Evolutionary conservation across 2,329 filamentous ascomycete species (phyloP), one percentile per base, ranked within the genome.

Genomic region (Diaporthe aspalathi): DNA sequence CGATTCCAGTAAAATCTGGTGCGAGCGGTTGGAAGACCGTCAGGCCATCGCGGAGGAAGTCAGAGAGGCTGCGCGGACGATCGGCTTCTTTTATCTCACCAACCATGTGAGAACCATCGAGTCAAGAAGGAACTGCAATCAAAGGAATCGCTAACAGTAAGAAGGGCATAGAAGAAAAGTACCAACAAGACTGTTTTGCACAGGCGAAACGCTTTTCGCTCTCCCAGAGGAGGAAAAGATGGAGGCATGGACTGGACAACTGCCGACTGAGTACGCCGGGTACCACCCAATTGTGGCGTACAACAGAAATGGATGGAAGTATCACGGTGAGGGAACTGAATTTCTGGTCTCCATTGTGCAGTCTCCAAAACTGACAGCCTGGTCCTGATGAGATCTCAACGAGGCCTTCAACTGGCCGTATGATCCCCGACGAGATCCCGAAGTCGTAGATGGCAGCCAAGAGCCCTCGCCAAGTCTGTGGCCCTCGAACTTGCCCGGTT

Each of bases 61-160:
- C 20, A 79, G 82, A 9, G 78, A 81, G 73, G 84, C 81, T 52
- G 82, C 76, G 27, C 79, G 75, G 71, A 78, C 80, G 22, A 81
- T 83, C 50, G 83, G 84, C 5, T 86, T 85, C 75, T 85, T 87
- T 76, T 84, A 85, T 40, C 77, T 82, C 20, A 74, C 78, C 45
- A 79, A 81, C 73, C 79, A 81, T 74, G 76, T 77, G n/a, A 43
- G 73, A 20, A 52, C 20, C 35, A n/a, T n/a, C n/a, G 14, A 4
- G 20, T 11, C 22, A 3, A 3, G 12, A 6, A 9, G 9, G 9
- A 8, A 7, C 0, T n/a, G 2, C 49, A 1, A 17, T 8, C 16
- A 9, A 20, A 8, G 5, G 1, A 11, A 5, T 22, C n/a, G 16
- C 27, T 49, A 62, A 76, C 70, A 24, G 73, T 77, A 35, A 47